Base-by-base conservation (phyloP, 495 filamentous ascomycete genomes). In the Xylaria grammica region DNA sequence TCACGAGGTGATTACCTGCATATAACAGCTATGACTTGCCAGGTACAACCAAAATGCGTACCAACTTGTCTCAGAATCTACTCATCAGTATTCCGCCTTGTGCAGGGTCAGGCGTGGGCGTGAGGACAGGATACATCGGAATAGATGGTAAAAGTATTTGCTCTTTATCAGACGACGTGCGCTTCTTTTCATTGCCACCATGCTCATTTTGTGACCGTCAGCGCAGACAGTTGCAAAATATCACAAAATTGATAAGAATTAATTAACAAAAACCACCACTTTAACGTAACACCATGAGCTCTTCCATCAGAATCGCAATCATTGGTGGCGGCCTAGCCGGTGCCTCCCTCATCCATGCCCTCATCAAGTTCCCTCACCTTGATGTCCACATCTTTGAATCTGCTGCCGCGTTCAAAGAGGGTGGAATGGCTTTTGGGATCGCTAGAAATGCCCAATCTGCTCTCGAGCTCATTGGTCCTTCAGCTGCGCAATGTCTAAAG, bases 371-470 rank as follows among this genome's bases (percentile, higher is more conserved):
- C 30, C 22, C 60, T 1, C 72, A 74, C 34, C 34, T 76, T 11
- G 67, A 76, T 30, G 67, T 72, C 2, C 55, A 73, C 13, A 69
- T 74, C 20, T 74, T 68, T 29, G 72, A 76, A 48, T 72, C 74
- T 1, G 69, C 66, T 15, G 2, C 65, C 0, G 67, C 51, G 17
- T 76, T 74, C 54, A 69, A 67, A 46, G 74, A 76, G 60, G 38
- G 63, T 4, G 68, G 68, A 17, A 55, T 63, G 22, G 65, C 65
- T 10, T 42, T 70, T 8, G 67, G 64, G 1, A 20, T 70, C 0
- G 34, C 64, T 11, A 44, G 65, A 1, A 70, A 65, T 24, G 56
- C 65, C 0, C 65, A 32, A 4, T 32, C 44, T 13, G 61, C 64
- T n/a, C 51, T 67, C 2, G 51, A 70, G 6, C 67, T 65, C 11